A percentile compares a stretch with the other conserved stretches of the same genome.
Evolutionary conservation across 306 rosid species (phyloP).

Genomic region (Cicer judaicum): DNA sequence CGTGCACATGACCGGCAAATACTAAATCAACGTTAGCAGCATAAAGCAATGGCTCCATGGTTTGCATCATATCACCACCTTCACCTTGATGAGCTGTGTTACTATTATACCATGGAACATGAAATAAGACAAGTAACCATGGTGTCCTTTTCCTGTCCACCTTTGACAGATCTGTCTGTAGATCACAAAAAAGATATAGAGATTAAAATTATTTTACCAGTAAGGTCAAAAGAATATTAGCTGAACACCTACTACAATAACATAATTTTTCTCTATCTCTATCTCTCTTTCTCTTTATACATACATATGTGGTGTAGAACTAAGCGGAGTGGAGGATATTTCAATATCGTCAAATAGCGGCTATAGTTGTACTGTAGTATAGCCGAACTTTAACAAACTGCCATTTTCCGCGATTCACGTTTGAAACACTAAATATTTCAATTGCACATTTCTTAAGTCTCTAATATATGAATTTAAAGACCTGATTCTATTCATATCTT

Average conservation of each 20-base stretch:
- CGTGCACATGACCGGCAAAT: constrained; percentile 89
- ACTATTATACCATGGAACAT: constrained; percentile 96
- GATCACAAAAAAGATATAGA: constrained; percentile 32
- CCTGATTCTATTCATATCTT: too few species aligned
- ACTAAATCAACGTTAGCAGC: constrained; percentile 79
- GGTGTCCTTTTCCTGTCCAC: constrained; percentile 84
- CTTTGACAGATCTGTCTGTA: constrained; percentile 72
- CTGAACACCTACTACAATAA: neutral
- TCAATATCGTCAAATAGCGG: too few species aligned
- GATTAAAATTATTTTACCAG: constrained; percentile 17
- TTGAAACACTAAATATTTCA: too few species aligned
- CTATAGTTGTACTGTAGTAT: too few species aligned
- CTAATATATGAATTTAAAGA: too few species aligned
- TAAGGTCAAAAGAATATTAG: neutral
- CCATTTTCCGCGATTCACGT: too few species aligned
- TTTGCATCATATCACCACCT: constrained; percentile 74
- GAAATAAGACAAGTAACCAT: constrained; percentile 79
- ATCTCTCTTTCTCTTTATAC: too few species aligned
- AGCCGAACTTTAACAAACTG: too few species aligned
- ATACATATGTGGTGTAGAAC: too few species aligned
- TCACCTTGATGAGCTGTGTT: constrained; percentile 91
- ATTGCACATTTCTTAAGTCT: too few species aligned
- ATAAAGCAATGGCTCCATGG: constrained; percentile 82
- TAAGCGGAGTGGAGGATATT: too few species aligned
- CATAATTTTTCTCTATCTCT: neutral